Evolutionary conservation across 2,329 filamentous ascomycete genomes (phyloP), one percentile per base, ranked within the genome.

Genomic region (Epicoccum sorghinum): DNA sequence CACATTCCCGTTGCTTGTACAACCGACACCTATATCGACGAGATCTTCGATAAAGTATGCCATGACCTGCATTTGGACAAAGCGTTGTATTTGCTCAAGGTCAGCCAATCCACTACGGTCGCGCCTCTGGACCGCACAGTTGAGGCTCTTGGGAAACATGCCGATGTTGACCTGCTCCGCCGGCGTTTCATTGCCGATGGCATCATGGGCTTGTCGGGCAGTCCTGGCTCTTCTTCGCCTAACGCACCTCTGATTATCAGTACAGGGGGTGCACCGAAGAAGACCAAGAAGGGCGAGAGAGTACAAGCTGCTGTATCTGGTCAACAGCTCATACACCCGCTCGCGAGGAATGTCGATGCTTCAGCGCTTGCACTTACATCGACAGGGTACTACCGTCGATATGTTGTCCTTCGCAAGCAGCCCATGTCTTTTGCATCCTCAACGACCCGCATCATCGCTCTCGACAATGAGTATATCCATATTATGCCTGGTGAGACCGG

Each of bases 391-490:
- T 89, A 90, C 77, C 88, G 90, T 68, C 89, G 88, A 64, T 95
- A 91, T 75, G 86, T 85, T 10, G 90, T 96, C 13, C 89, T 89
- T 79, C 86, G 90, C 59, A 91, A 92, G 74, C 89, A 93, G 73
- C 87, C 89, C 7, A 91, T 95, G 83, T 86, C 89, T 23, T 89
- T 95, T 65, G 87, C 90, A 37, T 87, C 86, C 4, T 84, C 89
- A 67, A 89, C 90, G 56, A 89, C 92, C 64, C 85, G 89, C 53
- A 84, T 91, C 8, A 79, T 95, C 37, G 86, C 89, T 41, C 90
- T 96, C 61, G 90, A 93, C 65, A 89, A 89, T 55, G 91, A 96
- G 71, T 95, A 93, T 72, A 86, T 96, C 58, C 90, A 93, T 74
- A 91, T 96, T 65, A 88, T 91, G 83, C 89, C 90, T 2, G 76